Base-by-base conservation (phyloP, 2,329 filamentous ascomycete genomes). In the Sporothrix euskadiensis region DNA sequence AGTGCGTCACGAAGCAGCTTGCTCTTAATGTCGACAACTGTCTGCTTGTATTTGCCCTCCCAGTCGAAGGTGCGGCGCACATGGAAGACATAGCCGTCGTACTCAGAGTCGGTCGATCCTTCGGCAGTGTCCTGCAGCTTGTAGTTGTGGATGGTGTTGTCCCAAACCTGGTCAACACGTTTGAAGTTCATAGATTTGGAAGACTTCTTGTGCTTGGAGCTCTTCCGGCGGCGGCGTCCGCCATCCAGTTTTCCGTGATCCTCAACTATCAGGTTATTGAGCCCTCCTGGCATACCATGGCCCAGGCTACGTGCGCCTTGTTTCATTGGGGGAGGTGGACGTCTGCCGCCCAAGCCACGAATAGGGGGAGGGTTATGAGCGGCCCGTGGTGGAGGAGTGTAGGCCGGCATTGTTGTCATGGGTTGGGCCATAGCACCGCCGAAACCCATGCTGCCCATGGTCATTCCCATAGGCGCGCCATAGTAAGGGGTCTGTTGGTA, bases 11-110 rank as follows among this genome's bases (percentile, higher is more conserved):
- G 90, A 3, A 97, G 85, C 19, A 89, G 83, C 77, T 94, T 94
- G 79, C 93, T 96, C 83, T 94, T 96, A 81, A 97, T 92, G 76
- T 97, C 93, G 68, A 97, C 89, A 16, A 90, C 83, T 0, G 94
- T 94, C 78, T 80, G 79, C 77, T 88, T 85, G 78, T 93, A 94
- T 78, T 94, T 94, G 75, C 93, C 93, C 77, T 96, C 92, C 88
- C 89, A 93, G 80, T 94, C 91, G 80, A 97, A 97, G 16, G 88
- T 91, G 72, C 94, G 88, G 19, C 93, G 89, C 19, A 97, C 92
- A 32, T 94, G 92, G 80, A 97, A 97, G 41, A 94, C 86, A 80
- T 91, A 96, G 74, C 92, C 89, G 74, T 94, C 90, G 80, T 94
- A 94, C 76, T 92, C 81, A 0, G 82, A 79, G n/a, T 85, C 84